Base-by-base conservation (phyloP, 371 early-diverging fungal species). In the Mucor irregularis region DNA sequence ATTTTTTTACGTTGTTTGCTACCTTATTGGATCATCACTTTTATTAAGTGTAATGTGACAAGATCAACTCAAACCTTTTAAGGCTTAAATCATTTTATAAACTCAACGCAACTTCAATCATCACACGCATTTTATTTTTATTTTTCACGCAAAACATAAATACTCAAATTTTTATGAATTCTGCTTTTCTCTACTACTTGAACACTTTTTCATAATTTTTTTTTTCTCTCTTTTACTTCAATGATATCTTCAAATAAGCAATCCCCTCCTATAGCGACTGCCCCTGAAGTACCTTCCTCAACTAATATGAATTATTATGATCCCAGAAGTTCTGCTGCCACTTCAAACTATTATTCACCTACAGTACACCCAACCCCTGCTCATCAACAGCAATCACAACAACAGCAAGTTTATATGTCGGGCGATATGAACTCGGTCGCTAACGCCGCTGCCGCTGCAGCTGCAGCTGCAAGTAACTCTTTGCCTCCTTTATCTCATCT, bases 401-500 rank as follows among this genome's bases (percentile, higher is more conserved):
- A n/a, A 9, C 51, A 49, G 24, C 50, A 49, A 17, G 30, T 38
- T 25, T 29, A 33, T 11, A 28, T 47, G 10, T 29, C 61, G 9
- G 16, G 45, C 24, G 46, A 48, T 49, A 40, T 55, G 17, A 39
- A 53, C 39, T 53, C 60, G 40, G 30, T 60, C 21, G 64, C 67
- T 5, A 62, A 61, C 14, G 66, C 57, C n/a, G 65, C 69, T 8
- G 69, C 58, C 8, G 69, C 67, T 6, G 68, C 61, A 3, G 71
- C 54, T 19, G 64, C 49, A 3, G 62, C 49, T 53, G 53, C 59
- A 5, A 60, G 52, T 22, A 56, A 70, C 46, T 72, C 78, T 10
- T 48, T 78, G 25, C 78, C 78, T 52, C 78, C 78, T 9, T 40
- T 78, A 42, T 74, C 78, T 2, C 73, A 71, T 47, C 53, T 78